phyloP scores from a whole-genome alignment of 108 stramenopile species.

The Skeletonema menzelii region DNA sequence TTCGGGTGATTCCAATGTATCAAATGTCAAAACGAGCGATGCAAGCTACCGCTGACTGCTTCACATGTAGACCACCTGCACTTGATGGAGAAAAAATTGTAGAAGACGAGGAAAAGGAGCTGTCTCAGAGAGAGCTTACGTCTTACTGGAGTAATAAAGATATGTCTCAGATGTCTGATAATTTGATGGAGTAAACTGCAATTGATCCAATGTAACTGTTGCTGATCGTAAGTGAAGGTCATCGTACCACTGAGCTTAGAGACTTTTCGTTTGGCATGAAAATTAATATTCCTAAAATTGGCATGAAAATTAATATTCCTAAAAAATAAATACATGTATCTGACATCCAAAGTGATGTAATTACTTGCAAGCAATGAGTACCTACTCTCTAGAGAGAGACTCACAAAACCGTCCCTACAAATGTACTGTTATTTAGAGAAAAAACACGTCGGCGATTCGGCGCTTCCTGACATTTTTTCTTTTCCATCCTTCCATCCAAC shows the following conservation, averaged over 20 bases:
- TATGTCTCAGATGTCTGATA: slow-evolving; percentile 18
- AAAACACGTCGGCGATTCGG: neutral
- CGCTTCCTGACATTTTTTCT: neutral
- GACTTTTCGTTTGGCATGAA: no score
- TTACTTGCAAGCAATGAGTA: neutral
- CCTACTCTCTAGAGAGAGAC: no score
- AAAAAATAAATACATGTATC: no score
- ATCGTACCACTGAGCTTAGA: no score
- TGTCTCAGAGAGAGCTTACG: slow-evolving; percentile 22
- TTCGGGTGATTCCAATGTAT: slow-evolving; percentile 49
- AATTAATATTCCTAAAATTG: no score
- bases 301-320: no score
- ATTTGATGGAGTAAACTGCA: slow-evolving; percentile 15
- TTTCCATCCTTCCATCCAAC: neutral
- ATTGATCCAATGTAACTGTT: no score
- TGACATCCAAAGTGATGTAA: no score
- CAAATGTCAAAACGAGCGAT: slow-evolving; percentile 47
- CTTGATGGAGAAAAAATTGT: slow-evolving; percentile 28
- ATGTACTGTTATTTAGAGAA: neutral
- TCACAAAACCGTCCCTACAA: neutral
- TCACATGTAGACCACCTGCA: slow-evolving; percentile 39
- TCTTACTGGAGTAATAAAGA: slow-evolving; percentile 23
- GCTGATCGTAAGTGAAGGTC: no score
- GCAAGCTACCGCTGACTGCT: slow-evolving; percentile 49
- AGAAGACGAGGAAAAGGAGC: slow-evolving; percentile 9